These are phyloP conservation scores for Amphirosellinia nigrospora DNA, from an alignment of 495 filamentous ascomycete species.

Conservation along the genomic window DNA sequence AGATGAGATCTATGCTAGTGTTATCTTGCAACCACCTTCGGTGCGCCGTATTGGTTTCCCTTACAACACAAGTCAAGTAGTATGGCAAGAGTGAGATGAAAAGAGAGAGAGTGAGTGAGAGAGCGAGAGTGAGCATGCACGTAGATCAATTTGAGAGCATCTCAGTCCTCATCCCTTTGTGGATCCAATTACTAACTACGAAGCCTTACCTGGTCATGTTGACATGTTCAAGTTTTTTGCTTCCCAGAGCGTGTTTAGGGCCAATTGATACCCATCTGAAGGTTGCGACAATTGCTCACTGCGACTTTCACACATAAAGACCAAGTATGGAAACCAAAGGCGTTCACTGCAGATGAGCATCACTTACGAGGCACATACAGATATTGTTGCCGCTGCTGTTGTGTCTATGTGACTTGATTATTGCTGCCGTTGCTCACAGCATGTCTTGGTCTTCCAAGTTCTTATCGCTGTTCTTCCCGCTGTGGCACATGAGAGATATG, in stretches of 20 bases:
- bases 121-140: not conserved
- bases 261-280: not conserved
- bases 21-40: not conserved
- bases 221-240: not conserved
- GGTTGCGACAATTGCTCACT: not conserved
- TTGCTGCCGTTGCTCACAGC: constrained; percentile 5
- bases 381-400: constrained; percentile 14
- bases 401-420: constrained; percentile 22
- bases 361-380: constrained; percentile 15
- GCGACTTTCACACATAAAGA: constrained; percentile 2
- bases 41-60: not conserved
- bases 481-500: constrained; percentile 3
- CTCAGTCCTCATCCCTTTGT: not conserved
- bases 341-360: constrained; percentile 2
- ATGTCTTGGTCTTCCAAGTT: not conserved
- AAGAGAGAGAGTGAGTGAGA: too few species aligned
- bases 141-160: not conserved
- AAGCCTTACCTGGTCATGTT: not conserved
- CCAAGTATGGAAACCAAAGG: not conserved
- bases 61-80: not conserved
- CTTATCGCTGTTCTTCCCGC: constrained; percentile 7
- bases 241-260: not conserved
- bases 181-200: not conserved
- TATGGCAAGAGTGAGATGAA: not conserved
- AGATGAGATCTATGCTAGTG: not conserved